Evolutionary conservation across 768 basidiomycete genomes (phyloP).

Genomic region (Rhodotorula babjevae): DNA sequence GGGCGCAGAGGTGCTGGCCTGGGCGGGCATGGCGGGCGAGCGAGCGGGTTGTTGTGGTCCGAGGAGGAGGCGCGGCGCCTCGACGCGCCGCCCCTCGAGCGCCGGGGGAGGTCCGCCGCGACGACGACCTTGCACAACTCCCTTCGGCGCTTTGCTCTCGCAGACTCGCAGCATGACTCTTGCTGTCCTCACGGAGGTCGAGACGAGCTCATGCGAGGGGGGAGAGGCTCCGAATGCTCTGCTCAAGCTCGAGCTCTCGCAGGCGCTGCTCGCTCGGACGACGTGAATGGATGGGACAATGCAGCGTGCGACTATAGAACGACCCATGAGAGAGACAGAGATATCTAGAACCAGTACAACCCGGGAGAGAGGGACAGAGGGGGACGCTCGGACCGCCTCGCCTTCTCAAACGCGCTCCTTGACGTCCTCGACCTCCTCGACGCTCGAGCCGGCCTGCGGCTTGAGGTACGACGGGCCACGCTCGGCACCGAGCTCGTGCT

Average conservation of each 20-base stretch:
- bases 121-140: no score
- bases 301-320: no score
- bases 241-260: no score
- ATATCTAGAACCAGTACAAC: background rate
- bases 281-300: no score
- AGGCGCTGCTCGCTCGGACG: no score
- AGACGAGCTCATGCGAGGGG: no score
- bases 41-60: background rate
- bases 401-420: background rate
- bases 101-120: no score
- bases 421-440: background rate
- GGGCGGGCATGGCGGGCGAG: background rate
- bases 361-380: background rate
- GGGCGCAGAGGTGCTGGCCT: background rate
- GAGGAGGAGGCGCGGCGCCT: background rate
- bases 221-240: no score
- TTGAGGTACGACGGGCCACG: background rate
- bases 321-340: no score
- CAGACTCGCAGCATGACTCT: no score
- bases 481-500: slow-evolving; percentile 6
- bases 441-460: background rate
- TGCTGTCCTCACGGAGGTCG: no score
- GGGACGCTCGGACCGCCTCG: background rate
- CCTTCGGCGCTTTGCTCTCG: no score
- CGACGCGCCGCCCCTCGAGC: background rate